Conservation (phyloP, 148 eudicot species). For the Nyssa sinensis region DNA sequence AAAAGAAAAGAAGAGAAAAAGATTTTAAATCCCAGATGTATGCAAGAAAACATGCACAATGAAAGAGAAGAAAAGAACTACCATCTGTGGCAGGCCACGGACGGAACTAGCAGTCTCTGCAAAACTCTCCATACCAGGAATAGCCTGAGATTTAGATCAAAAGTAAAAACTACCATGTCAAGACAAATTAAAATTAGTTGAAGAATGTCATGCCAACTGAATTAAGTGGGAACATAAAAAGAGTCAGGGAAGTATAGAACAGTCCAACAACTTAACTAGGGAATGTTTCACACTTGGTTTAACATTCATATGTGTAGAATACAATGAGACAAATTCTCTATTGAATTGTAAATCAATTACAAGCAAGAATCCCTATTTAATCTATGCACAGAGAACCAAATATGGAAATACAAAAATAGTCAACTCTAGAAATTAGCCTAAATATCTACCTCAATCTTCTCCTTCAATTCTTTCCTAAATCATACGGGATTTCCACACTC, state of each 20-base stretch:
- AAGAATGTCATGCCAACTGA: conserved; percentile 5
- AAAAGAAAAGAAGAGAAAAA: conserved; percentile 10
- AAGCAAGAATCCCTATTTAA: no score
- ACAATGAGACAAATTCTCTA: no score
- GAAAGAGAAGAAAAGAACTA: conserved; percentile 23
- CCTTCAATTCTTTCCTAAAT: no score
- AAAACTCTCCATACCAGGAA: conserved; percentile 85
- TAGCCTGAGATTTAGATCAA: conserved; percentile 52
- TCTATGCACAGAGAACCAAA: no score
- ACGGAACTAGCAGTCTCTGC: conserved; percentile 60
- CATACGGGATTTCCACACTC: no score
- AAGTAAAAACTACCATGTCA: conserved; percentile 14
- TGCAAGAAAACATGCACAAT: background rate
- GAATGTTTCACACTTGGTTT: background rate
- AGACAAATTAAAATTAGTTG: background rate
- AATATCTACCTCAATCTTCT: no score
- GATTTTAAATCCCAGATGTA: background rate
- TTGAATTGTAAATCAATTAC: no score
- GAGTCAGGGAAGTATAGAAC: background rate
- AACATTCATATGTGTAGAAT: background rate
- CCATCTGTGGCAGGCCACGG: conserved; percentile 95
- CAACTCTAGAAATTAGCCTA: no score
- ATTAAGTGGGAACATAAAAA: conserved; percentile 8
- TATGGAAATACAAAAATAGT: no score
- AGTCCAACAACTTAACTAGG: background rate